A percentile compares a stretch with the other conserved stretches of the same genome.
These are phyloP conservation scores for Leccinum olivaceopallidum DNA, from an alignment of 768 basidiomycete genomes.

Conservation along the genomic window DNA sequence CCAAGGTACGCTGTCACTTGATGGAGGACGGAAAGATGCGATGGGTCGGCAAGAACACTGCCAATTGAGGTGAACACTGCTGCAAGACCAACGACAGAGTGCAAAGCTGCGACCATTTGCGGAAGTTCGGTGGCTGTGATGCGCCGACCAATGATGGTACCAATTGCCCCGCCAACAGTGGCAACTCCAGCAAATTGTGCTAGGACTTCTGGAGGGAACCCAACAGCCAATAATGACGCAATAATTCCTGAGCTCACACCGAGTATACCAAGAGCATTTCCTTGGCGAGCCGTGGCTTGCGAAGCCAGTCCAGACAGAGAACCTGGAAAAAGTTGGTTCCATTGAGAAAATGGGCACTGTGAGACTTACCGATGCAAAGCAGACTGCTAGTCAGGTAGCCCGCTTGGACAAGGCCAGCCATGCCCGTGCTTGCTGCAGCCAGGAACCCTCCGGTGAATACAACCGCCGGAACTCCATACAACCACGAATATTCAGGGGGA, in stretches of 20 bases:
- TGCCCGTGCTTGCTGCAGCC: conserved; percentile 78
- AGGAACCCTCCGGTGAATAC: conserved; percentile 85
- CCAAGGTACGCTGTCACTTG: conserved; percentile 85
- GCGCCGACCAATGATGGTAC: conserved; percentile 74
- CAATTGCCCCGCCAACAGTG: conserved; percentile 68
- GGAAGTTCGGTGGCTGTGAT: conserved; percentile 88
- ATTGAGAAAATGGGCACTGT: background rate
- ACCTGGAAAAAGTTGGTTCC: conserved; percentile 38
- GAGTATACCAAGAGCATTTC: conserved; percentile 86
- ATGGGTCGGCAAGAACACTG: conserved; percentile 71
- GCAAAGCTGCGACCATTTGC: conserved; percentile 79
- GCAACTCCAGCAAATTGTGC: conserved; percentile 79
- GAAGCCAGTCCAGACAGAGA: conserved; percentile 80
- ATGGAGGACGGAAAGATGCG: conserved; percentile 72
- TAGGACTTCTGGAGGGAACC: conserved; percentile 73
- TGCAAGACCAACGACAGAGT: conserved; percentile 88
- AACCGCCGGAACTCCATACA: conserved; percentile 77
- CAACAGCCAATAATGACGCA: conserved; percentile 79
- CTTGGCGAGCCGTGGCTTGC: conserved; percentile 80
- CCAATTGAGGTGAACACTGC: conserved; percentile 86
- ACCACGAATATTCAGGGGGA: conserved; percentile 85
- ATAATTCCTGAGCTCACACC: conserved; percentile 83
- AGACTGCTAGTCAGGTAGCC: conserved; percentile 84
- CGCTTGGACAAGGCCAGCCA: conserved; percentile 84
- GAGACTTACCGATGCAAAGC: conserved; percentile 71